These are phyloP conservation scores for Candida germanica DNA, from an alignment of 805 yeast species.

Conservation along the genomic window DNA sequence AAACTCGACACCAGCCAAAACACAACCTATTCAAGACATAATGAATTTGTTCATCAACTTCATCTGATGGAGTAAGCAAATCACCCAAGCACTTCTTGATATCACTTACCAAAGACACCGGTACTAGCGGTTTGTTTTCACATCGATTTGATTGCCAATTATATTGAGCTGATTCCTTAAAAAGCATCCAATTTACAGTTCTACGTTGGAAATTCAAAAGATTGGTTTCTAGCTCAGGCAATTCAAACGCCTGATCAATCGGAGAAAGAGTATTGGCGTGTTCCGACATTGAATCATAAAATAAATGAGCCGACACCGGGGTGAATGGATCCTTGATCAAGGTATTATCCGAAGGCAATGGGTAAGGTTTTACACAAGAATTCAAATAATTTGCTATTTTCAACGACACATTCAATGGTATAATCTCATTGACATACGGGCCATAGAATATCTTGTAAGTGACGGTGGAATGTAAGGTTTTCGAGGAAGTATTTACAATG, in stretches of 20 bases:
- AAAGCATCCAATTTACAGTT: conserved; percentile 56
- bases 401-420: conserved; percentile 17
- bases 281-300: conserved; percentile 50
- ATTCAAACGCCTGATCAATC: conserved; percentile 19
- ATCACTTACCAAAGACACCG: conserved; percentile 2
- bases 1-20: conserved; percentile 50
- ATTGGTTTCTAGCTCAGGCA: conserved; percentile 43
- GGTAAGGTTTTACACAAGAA: conserved; percentile 6
- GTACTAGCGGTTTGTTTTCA: conserved; percentile 15
- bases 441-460: conserved; percentile 15
- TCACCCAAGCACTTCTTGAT: neutral
- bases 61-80: neutral
- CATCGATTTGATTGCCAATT: conserved; percentile 23
- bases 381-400: conserved; percentile 11
- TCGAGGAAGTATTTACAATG: conserved; percentile 10
- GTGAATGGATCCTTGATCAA: conserved; percentile 8
- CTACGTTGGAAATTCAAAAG: conserved; percentile 51
- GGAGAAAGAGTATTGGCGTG: conserved; percentile 31
- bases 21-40: conserved; percentile 38
- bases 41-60: conserved; percentile 22
- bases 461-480: conserved; percentile 13
- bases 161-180: conserved; percentile 45
- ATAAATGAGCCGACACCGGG: conserved; percentile 34
- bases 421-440: conserved; percentile 17
- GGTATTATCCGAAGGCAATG: conserved; percentile 1